phyloP scores from a whole-genome alignment of 441 rosid species.

The Eutrema salsugineum region DNA sequence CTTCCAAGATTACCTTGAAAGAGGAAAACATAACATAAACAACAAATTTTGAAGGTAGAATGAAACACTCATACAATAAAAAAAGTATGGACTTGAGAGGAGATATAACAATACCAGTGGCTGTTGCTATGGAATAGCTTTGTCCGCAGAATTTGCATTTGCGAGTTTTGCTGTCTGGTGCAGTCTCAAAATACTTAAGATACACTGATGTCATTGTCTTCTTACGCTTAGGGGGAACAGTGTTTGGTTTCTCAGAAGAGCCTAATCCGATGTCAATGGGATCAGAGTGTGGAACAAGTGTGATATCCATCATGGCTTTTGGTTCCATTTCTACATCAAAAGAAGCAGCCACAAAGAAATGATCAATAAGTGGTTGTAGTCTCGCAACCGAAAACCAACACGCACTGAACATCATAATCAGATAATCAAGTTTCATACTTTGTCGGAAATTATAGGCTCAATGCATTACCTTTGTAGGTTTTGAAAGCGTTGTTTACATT shows the following conservation, averaged over 20 bases:
- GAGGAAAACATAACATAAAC: constrained; percentile 6
- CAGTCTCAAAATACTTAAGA: constrained; percentile 85
- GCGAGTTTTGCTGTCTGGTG: constrained; percentile 79
- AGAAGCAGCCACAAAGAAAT: constrained; percentile 17
- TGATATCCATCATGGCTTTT: constrained; percentile 72
- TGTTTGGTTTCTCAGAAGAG: constrained; percentile 66
- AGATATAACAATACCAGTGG: constrained; percentile 56
- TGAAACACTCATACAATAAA: not conserved
- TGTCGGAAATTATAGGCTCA: not conserved
- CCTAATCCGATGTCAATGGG: constrained; percentile 60
- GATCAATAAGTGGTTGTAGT: not conserved
- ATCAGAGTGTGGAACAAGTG: constrained; percentile 57
- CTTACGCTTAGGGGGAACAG: constrained; percentile 64
- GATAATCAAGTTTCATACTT: not conserved
- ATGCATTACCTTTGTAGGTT: constrained; percentile 66
- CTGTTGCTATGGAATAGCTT: constrained; percentile 89
- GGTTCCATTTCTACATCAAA: constrained; percentile 63
- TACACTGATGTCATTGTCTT: constrained; percentile 94
- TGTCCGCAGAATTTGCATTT: constrained; percentile 94
- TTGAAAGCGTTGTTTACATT: constrained; percentile 68
- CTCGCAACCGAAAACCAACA: not conserved
- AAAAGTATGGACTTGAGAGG: not conserved
- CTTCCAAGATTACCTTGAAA: constrained; percentile 80
- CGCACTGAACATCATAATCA: not conserved
- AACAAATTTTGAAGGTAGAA: not conserved